Evolutionary conservation across 176 grass and related monocot species (phyloP).

Genomic region (Musa schizocarpa): DNA sequence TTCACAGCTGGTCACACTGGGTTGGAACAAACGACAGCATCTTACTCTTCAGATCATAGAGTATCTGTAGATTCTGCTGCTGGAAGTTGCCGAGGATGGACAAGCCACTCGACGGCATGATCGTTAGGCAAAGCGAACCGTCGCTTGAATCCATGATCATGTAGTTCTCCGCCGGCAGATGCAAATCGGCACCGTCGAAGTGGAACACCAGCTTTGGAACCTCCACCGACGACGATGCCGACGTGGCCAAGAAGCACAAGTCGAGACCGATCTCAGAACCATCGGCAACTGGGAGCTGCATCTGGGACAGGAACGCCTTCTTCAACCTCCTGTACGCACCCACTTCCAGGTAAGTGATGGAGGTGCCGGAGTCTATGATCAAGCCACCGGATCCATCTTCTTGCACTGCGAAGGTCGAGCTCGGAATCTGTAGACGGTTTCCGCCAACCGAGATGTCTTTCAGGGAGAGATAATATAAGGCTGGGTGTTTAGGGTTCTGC

Average conservation of each 20-base stretch:
- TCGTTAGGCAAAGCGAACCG: conserved; percentile 56
- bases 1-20: conserved; percentile 44
- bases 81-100: conserved; percentile 85
- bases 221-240: conserved; percentile 19
- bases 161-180: conserved; percentile 63
- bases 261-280: conserved; percentile 37
- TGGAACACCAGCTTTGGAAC: conserved; percentile 62
- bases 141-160: conserved; percentile 35
- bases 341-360: conserved; percentile 26
- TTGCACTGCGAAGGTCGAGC: conserved; percentile 27
- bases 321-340: conserved; percentile 19
- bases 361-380: conserved; percentile 57
- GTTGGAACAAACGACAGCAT: conserved; percentile 57
- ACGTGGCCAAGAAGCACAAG: conserved; percentile 49
- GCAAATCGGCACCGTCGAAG: conserved; percentile 79
- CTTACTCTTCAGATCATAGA: conserved; percentile 59
- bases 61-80: conserved; percentile 81
- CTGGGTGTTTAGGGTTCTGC: background rate
- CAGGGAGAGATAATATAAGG: conserved; percentile 32
- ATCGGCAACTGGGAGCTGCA: conserved; percentile 27
- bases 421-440: conserved; percentile 24
- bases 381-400: conserved; percentile 29
- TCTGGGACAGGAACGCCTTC: conserved; percentile 35
- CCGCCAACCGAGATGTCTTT: conserved; percentile 41
- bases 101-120: conserved; percentile 39